Evolutionary conservation across 306 rosid species (phyloP), one percentile per base, ranked within the genome.

Genomic region (Cucumis melo): DNA sequence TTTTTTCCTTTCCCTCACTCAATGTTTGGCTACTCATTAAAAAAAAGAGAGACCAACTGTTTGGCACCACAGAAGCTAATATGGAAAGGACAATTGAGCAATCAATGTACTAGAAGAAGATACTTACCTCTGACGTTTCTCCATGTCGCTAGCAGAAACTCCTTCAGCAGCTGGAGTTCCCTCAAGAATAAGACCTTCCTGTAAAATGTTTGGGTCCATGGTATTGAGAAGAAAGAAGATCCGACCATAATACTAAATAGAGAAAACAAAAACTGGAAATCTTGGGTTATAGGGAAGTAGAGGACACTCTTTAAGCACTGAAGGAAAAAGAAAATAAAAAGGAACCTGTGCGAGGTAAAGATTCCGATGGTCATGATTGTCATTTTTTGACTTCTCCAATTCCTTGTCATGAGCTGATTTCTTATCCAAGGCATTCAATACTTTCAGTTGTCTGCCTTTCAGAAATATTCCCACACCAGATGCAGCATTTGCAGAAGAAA

Each of bases 111-210:
- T 13, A 6, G 55, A 39, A 82, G 82, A 80, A 82, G 82, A 80
- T 77, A 86, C 91, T 84, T 83, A 92, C 99, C 56, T 82, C 81
- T 90, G 87, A 38, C 96, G 99, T 87, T 90, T 94, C 76, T 59
- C 78, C 93, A 92, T 89, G 74, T 94, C 97, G 77, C 82, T 81
- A 78, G 90, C 84, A 20, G 96, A 92, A 86, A 94, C 97, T 81
- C 93, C 97, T 84, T 90, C 96, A 63, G 97, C 96, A 74, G 99
- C 99, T 78, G 89, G 88, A 84, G 96, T 90, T 76, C 97, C 93
- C 81, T 88, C 93, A 56, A 90, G 82, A 87, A 94, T 88, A 77
- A 86, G 90, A 79, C 99, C 97, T 83, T 92, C 97, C 99, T 94
- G 80, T 82, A 81, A 70, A 46, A 70, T 13, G 34, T 71, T 48